Conservation (phyloP, 495 filamentous ascomycete species). For the Penicillium argentinense region DNA sequence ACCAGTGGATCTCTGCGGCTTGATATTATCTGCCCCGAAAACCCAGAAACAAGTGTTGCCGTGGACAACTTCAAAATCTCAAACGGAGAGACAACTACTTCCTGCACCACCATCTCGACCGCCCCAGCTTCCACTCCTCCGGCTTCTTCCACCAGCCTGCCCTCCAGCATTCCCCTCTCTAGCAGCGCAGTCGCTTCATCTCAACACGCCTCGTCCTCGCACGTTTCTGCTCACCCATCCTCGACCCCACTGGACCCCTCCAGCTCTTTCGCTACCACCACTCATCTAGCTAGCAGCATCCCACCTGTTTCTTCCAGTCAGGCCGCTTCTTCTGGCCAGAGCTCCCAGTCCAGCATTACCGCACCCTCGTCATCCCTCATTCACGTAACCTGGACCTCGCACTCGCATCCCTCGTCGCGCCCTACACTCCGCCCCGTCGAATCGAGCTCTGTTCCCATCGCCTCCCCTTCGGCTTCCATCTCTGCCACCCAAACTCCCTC, state of each 20-base stretch:
- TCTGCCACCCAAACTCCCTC: not conserved
- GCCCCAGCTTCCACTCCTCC: not conserved
- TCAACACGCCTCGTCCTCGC: not conserved
- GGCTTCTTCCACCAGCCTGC: not conserved
- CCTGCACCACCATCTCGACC: not conserved
- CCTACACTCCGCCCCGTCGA: not conserved
- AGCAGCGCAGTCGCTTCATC: not conserved
- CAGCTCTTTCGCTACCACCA: not conserved
- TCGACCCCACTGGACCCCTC: not conserved
- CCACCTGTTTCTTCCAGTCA: not conserved
- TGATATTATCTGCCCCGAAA: not conserved
- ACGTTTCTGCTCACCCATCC: not conserved
- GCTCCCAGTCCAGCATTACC: not conserved
- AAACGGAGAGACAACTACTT: not conserved
- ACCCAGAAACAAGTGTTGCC: not conserved
- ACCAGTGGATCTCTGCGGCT: not conserved
- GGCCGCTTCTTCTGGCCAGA: not conserved
- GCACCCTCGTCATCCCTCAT: not conserved
- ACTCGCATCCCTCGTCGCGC: not conserved
- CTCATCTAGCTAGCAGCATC: too few relatives aligned
- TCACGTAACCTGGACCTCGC: not conserved
- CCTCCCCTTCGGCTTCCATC: not conserved
- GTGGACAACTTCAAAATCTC: not conserved
- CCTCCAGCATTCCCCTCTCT: not conserved
- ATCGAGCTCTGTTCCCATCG: not conserved